Base-by-base conservation (phyloP, 805 yeast species). In the Peterozyma toletana region DNA sequence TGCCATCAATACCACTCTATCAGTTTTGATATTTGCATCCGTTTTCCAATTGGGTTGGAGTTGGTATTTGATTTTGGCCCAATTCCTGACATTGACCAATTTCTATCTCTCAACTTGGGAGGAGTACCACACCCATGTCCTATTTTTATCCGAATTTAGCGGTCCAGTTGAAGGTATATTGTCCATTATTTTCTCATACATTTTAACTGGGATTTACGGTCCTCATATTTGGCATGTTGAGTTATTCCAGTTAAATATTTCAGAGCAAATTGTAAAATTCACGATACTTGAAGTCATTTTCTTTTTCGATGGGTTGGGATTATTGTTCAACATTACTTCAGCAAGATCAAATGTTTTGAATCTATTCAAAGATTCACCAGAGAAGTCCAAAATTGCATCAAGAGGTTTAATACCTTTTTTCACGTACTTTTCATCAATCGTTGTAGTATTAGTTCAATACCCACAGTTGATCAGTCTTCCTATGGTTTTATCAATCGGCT, bases 81-180 rank as follows among this genome's bases (percentile, higher is more conserved):
- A 86, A 53, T 81, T 85, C 59, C 88, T 86, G 4, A 68, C 86
- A 2, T 71, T 86, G 42, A 77, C 83, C 48, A 90, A 90, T 62
- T 91, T 90, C 60, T 90, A 89, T 59, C 59, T 86, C 40, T 82
- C 95, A 34, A 90, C 97, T 1, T 90, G 97, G 97, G 98, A 90
- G 64, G 96, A 89, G 59, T 90, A 78, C 60, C 91, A 89, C 58
- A 90, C 97, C 1, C 95, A 88, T 54, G 80, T 79, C 39, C 68
- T 90, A 41, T 90, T 73, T 60, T 67, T 90, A 42, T 79, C 91
- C 33, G 80, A 74, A 49, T 80, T 87, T 54, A 84, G 95, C 11
- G 98, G 98, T 0, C 98, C 98, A 0, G 97, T 91, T 3, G 98
- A 90, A 63, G 98, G 98, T 2, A 86, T 90, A 29, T 58, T 88